Evolutionary conservation across 768 basidiomycete species (phyloP), one percentile per base, ranked within the genome.

Genomic region (Pleurotus sapidus): DNA sequence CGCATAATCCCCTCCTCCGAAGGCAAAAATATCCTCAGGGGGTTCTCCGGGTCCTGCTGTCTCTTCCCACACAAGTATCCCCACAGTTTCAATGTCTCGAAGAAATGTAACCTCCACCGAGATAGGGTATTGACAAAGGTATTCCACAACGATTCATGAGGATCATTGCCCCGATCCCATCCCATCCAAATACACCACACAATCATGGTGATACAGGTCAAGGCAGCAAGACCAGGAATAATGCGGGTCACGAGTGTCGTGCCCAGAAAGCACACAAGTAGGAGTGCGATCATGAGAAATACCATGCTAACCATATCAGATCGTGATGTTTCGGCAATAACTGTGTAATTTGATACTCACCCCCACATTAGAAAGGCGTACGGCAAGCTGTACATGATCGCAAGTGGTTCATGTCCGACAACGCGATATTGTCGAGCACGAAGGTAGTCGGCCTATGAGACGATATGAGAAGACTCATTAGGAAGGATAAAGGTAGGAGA

Each of bases 371-470:
- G 61, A 5, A 75, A 56, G 24, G 72, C 71, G 34, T 76, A 73
- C 5, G 75, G 75, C 47, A 77, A 68, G 56, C 70, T 73, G 46
- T 71, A 77, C 47, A 73, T 64, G 27, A 77, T 71, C 5, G 76
- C 65, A 25, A 78, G 63, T 8, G 68, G 63, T 49, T 76, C 74
- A 6, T 9, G 55, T 51, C 71, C 72, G 47, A 45, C 11, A 23
- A 9, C 43, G 37, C 42, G 53, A n/a, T 7, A 40, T 59, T 49
- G 14, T 59, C 40, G 11, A 38, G 4, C 42, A 61, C 55, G 42
- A 54, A 14, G 17, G 45, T 24, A 43, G 43, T 46, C 59, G 12
- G 55, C 37, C n/a, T n/a, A n/a, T n/a, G n/a, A n/a, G n/a, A n/a
- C n/a, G n/a, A n/a, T n/a, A n/a, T n/a, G n/a, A n/a, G n/a, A n/a